Evolutionary conservation across 768 basidiomycete species (phyloP).

Genomic region (Trametopsis cervina): DNA sequence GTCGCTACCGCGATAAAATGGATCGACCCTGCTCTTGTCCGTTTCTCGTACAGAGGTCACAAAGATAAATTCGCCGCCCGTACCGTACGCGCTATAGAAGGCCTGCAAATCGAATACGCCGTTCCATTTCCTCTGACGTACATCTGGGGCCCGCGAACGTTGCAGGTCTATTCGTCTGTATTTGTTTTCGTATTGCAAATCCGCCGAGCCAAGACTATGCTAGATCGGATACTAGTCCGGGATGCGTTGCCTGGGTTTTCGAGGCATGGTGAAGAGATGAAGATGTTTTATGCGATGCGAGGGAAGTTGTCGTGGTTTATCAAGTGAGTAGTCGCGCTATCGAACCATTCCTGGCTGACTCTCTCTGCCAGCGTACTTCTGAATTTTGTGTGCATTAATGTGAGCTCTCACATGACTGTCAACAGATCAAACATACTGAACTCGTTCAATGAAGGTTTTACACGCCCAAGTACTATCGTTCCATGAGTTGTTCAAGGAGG

Average conservation of each 20-base stretch:
- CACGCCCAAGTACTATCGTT: slow-evolving; percentile 57
- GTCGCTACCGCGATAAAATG: slow-evolving; percentile 46
- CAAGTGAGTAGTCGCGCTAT: slow-evolving; percentile 46
- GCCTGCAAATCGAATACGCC: slow-evolving; percentile 69
- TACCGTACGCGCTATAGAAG: slow-evolving; percentile 60
- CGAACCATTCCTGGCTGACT: background rate
- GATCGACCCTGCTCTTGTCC: slow-evolving; percentile 65
- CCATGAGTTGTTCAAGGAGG: slow-evolving; percentile 44
- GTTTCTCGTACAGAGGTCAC: slow-evolving; percentile 57
- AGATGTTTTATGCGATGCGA: slow-evolving; percentile 70
- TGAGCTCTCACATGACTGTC: slow-evolving; percentile 18
- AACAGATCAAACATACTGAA: background rate
- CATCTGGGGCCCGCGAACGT: slow-evolving; percentile 52
- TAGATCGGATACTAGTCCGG: slow-evolving; percentile 66
- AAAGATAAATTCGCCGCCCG: slow-evolving; percentile 39
- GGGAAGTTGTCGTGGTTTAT: slow-evolving; percentile 79
- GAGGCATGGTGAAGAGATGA: slow-evolving; percentile 39
- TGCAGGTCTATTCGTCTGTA: slow-evolving; percentile 56
- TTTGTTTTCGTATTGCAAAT: slow-evolving; percentile 73
- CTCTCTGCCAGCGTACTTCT: slow-evolving; percentile 24
- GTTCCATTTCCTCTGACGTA: slow-evolving; percentile 79
- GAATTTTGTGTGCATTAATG: slow-evolving; percentile 70
- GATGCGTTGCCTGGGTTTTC: slow-evolving; percentile 33
- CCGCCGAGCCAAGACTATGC: slow-evolving; percentile 58
- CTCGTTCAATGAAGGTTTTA: slow-evolving; percentile 44